Conservation (phyloP, 345 rosid species). For the Populus deltoides region DNA sequence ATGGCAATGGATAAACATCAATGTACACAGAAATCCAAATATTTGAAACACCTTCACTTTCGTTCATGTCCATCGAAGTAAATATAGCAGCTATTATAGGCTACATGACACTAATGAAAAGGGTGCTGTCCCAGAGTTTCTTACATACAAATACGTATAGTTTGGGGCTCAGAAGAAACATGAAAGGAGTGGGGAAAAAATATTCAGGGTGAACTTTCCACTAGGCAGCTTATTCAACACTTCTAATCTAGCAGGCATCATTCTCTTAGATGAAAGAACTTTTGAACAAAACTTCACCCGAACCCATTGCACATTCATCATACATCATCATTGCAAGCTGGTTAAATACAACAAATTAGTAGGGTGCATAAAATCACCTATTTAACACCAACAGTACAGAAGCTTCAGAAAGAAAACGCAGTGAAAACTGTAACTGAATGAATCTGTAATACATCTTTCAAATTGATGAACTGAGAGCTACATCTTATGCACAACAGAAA, state of each 20-base stretch:
- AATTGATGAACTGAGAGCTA: background rate
- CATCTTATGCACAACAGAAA: background rate
- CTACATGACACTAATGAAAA: background rate
- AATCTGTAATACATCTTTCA: constrained; percentile 15
- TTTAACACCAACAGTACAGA: background rate
- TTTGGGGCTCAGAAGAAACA: background rate
- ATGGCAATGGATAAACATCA: background rate
- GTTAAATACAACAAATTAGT: constrained; percentile 24
- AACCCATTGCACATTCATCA: constrained; percentile 33
- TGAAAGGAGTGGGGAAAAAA: background rate
- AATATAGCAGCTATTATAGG: background rate
- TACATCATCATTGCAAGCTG: constrained; percentile 49
- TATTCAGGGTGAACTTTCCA: background rate
- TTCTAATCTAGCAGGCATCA: constrained; percentile 9
- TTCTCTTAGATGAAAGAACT: constrained; percentile 9
- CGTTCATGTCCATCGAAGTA: background rate
- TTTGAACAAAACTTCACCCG: constrained; percentile 12
- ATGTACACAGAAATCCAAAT: background rate
- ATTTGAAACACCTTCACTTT: background rate
- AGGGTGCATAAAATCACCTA: background rate
- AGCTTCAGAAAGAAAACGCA: background rate
- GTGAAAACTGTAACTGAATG: background rate
- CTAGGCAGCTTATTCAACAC: constrained; percentile 5
- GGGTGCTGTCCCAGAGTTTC: background rate
- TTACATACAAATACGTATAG: background rate